phyloP scores from a whole-genome alignment of 306 rosid species.

The Morella rubra region DNA sequence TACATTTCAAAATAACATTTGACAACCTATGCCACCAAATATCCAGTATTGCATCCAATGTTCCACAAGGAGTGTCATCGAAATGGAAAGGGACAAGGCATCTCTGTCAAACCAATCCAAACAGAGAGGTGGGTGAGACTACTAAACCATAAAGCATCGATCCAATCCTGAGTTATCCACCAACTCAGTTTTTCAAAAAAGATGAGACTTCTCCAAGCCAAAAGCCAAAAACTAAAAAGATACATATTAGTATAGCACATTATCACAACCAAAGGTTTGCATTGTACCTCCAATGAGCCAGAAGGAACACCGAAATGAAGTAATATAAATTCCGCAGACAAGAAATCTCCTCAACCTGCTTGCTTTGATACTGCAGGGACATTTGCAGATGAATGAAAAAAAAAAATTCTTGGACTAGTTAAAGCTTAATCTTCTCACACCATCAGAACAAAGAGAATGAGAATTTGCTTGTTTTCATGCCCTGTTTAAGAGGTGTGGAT shows the following conservation, averaged over 20 bases:
- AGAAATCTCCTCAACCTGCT: conserved; percentile 95
- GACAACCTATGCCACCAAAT: no score
- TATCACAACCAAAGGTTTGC: conserved; percentile 57
- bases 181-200: no score
- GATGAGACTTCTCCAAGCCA: no score
- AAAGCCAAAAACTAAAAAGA: no score
- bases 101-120: no score
- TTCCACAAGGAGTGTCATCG: no score
- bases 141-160: no score
- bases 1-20: no score
- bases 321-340: conserved; percentile 59
- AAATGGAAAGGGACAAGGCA: no score
- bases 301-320: conserved; percentile 76
- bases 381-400: conserved; percentile 78
- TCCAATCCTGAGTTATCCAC: no score
- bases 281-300: conserved; percentile 78
- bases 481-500: conserved; percentile 16
- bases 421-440: conserved; percentile 42
- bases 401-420: conserved; percentile 40
- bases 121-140: no score
- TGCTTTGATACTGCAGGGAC: conserved; percentile 97
- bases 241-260: neutral
- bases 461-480: conserved; percentile 24
- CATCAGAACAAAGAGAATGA: conserved; percentile 30
- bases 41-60: no score